These are phyloP conservation scores for Melanogaster broomeanus DNA, from an alignment of 768 basidiomycete species.

Conservation along the genomic window DNA sequence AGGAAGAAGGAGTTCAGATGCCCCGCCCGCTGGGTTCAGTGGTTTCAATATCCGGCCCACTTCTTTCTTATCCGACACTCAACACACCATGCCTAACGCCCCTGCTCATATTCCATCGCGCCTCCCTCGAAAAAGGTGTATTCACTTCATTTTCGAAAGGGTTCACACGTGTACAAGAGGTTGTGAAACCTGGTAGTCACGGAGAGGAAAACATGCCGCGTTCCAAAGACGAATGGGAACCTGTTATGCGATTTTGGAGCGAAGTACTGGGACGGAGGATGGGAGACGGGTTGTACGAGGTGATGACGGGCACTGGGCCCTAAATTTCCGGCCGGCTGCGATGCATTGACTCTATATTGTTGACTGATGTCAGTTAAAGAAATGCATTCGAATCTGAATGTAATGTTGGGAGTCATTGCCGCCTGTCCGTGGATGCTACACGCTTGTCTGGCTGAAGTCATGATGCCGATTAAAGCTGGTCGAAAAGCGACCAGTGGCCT, in stretches of 20 bases:
- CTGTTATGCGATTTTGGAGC: slow-evolving; percentile 89
- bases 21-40: slow-evolving; percentile 60
- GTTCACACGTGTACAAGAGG: slow-evolving; percentile 51
- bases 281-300: slow-evolving; percentile 66
- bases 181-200: slow-evolving; percentile 38
- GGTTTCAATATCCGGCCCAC: slow-evolving; percentile 67
- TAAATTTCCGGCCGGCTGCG: slow-evolving; percentile 4
- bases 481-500: no score
- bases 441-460: no score
- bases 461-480: no score
- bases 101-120: slow-evolving; percentile 58
- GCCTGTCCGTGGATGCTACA: no score
- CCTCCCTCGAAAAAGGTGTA: slow-evolving; percentile 44
- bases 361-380: no score
- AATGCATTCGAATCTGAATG: neutral
- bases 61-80: slow-evolving; percentile 77
- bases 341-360: neutral
- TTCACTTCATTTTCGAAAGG: slow-evolving; percentile 61
- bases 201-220: slow-evolving; percentile 68
- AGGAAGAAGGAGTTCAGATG: neutral
- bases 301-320: slow-evolving; percentile 43
- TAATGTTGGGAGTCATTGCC: neutral
- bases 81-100: slow-evolving; percentile 57
- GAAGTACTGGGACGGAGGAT: slow-evolving; percentile 57
- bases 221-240: slow-evolving; percentile 76